Percentiles rank a stretch among this genome's conserved stretches.
Conservation (phyloP, 768 basidiomycete genomes). For the Neoboletus brunneissimus region DNA sequence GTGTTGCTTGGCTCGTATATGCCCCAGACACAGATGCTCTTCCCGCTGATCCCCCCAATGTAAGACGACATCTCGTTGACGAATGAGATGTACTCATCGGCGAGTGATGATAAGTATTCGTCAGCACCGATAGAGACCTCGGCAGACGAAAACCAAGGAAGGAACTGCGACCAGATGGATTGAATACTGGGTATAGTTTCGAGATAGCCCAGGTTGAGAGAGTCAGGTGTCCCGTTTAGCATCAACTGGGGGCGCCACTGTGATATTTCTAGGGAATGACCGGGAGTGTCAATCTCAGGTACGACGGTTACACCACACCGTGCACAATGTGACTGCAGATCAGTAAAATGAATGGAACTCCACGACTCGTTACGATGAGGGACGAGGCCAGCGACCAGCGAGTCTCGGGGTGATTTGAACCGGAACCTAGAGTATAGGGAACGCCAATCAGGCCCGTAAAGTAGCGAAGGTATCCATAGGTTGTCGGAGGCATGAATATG, state of each 20-base stretch:
- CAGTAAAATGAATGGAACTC: conserved; percentile 31
- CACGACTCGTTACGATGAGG: conserved; percentile 42
- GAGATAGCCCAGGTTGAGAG: conserved; percentile 39
- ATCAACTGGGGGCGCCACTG: conserved; percentile 46
- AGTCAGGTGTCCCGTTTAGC: conserved; percentile 33
- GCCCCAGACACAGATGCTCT: conserved; percentile 43
- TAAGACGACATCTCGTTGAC: conserved; percentile 43
- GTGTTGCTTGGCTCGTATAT: conserved; percentile 39
- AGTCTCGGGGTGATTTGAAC: conserved; percentile 36
- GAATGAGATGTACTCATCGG: conserved; percentile 41
- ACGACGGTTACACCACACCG: conserved; percentile 38
- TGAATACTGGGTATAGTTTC: conserved; percentile 43
- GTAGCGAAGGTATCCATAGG: conserved; percentile 40
- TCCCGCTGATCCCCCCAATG: conserved; percentile 31
- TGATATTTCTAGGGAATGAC: conserved; percentile 42
- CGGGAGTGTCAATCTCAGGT: conserved; percentile 45
- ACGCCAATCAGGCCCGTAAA: conserved; percentile 39
- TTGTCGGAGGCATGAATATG: conserved; percentile 45
- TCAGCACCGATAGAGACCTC: conserved; percentile 49
- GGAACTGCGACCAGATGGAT: conserved; percentile 41
- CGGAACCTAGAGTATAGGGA: conserved; percentile 42
- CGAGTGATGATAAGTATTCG: conserved; percentile 38
- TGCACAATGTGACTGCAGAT: conserved; percentile 38
- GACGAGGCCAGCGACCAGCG: conserved; percentile 36
- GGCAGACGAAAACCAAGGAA: conserved; percentile 37